phyloP scores from a whole-genome alignment of 2,329 filamentous ascomycete species.

The Aspergillus uvarum region DNA sequence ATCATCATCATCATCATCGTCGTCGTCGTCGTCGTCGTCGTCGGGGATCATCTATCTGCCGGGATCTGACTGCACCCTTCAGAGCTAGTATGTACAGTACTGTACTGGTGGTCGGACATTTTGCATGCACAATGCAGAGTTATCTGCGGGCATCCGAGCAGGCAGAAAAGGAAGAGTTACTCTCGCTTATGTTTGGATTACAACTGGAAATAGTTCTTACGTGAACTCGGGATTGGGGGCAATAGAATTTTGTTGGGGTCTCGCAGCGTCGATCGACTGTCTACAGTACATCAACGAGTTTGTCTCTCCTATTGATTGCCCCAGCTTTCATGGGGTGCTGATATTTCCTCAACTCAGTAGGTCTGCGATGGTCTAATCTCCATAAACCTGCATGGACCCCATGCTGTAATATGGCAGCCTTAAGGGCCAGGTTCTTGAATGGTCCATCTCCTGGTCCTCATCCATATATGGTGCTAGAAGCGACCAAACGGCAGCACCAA shows the following conservation, averaged over 20 bases:
- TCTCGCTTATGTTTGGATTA: not conserved
- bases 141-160: constrained; percentile 7
- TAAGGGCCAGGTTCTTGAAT: not conserved
- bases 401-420: not conserved
- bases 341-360: not conserved
- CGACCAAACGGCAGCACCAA: not conserved
- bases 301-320: not conserved
- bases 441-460: not conserved
- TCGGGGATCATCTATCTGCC: not conserved
- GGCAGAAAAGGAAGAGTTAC: not conserved
- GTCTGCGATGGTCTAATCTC: not conserved
- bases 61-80: not conserved
- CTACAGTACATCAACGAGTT: not conserved
- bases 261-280: not conserved
- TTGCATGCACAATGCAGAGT: constrained; percentile 2
- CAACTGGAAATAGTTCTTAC: constrained; percentile 2
- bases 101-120: not conserved
- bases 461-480: not conserved
- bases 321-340: not conserved
- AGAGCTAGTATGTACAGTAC: not conserved
- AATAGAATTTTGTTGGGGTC: not conserved
- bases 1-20: too few species aligned
- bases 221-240: not conserved
- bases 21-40: too few species aligned
- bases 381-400: not conserved